Evolutionary conservation across 1,284 basidiomycete genomes (phyloP).

Genomic region (Neotropicomus parvogracilis): DNA sequence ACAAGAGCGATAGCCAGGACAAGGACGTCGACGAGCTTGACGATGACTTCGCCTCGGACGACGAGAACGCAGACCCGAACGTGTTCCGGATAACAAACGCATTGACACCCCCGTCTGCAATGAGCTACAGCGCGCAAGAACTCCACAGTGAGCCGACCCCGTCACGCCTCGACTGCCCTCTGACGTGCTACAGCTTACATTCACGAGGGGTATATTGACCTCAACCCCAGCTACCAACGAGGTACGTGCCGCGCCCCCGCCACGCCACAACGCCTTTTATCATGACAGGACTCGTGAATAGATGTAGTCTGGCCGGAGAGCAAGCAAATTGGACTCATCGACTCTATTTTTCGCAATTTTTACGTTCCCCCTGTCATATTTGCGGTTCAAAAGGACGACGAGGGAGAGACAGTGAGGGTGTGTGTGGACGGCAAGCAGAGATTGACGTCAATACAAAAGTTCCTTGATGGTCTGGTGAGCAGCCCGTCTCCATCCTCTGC

Average conservation of each 20-base stretch:
- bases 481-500: neutral
- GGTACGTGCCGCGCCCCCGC: slow-evolving; percentile 36
- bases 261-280: neutral
- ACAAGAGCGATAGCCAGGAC: slow-evolving; percentile 25
- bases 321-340: slow-evolving; percentile 70
- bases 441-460: slow-evolving; percentile 67
- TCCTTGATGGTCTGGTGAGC: slow-evolving; percentile 64
- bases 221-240: slow-evolving; percentile 66
- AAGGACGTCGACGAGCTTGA: slow-evolving; percentile 51
- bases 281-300: slow-evolving; percentile 25
- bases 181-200: slow-evolving; percentile 45
- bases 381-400: slow-evolving; percentile 50
- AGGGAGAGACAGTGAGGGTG: slow-evolving; percentile 50
- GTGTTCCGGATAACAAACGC: slow-evolving; percentile 47
- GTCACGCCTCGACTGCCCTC: neutral
- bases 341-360: slow-evolving; percentile 71
- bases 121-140: slow-evolving; percentile 42
- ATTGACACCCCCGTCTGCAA: slow-evolving; percentile 38
- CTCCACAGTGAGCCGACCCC: slow-evolving; percentile 49
- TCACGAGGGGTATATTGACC: slow-evolving; percentile 61
- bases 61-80: slow-evolving; percentile 37
- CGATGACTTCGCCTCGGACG: slow-evolving; percentile 39
- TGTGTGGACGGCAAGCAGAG: slow-evolving; percentile 79
- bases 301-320: slow-evolving; percentile 69
- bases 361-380: slow-evolving; percentile 75